Base-by-base conservation (phyloP, 1,284 basidiomycete species). In the Rhodotorula sp. region DNA sequence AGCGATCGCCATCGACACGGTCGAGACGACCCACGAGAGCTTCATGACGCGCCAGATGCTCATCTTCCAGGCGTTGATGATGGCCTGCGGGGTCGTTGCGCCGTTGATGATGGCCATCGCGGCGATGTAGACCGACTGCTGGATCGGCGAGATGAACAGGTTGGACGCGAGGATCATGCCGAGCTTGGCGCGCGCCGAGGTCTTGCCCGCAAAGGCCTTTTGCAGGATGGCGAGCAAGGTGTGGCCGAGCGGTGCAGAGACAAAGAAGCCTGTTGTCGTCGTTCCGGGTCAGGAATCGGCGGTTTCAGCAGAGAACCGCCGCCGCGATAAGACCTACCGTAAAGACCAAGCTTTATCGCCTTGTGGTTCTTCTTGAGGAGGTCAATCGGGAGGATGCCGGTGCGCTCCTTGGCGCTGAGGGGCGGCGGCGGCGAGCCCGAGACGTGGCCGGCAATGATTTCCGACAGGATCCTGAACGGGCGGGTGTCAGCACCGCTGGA, bases 41-140 rank as follows among this genome's bases (percentile, higher is more conserved):
- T 86, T 84, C 75, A 95, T 86, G 69, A 93, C 89, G 46, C 87
- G 82, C 81, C 89, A 86, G 84, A 93, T 91, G 47, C 90, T 89
- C 49, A 83, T 86, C 80, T 87, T 89, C 67, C 94, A 86, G 0
- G 90, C 90, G 76, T 86, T 87, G 63, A 87, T 78, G 66, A 94
- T 84, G 51, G 90, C 88, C 52, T 88, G 85, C 14, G 86, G 76
- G 3, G 88, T 87, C 76, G 86, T 87, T 20, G 90, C 91, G 57
- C 93, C 93, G 76, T 90, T 90, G 76, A 96, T 92, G 63, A 93
- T 82, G 8, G 92, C 91, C 88, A 93, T 90, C 60, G 87, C 91
- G 0, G 88, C 84, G 62, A 85, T 73, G 72, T 74, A 74, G 31
- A 74, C 86, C 47, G 85, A 79, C 60, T 90, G 86, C 80, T 91